Conservation (phyloP, 2,329 filamentous ascomycete species). For the Xylariaceae sp. region DNA sequence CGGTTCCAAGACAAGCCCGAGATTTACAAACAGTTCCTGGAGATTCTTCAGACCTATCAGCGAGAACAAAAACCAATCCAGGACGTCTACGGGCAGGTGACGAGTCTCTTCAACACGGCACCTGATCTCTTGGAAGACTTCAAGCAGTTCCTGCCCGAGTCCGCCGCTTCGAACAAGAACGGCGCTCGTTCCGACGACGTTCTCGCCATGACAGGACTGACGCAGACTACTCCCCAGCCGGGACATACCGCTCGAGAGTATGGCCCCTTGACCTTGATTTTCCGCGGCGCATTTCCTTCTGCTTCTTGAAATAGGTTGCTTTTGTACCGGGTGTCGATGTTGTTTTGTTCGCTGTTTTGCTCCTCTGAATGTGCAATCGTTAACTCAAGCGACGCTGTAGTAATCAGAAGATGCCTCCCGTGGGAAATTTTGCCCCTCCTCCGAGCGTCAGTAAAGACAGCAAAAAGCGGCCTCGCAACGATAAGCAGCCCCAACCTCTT, state of each 20-base stretch:
- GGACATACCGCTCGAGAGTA: conserved; percentile 46
- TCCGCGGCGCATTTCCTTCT: too few species aligned
- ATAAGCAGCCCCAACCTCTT: conserved; percentile 49
- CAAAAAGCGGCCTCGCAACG: conserved; percentile 75
- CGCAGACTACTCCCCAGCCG: conserved; percentile 52
- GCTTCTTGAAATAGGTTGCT: too few species aligned
- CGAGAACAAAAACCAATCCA: conserved; percentile 97
- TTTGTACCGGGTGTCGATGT: too few species aligned
- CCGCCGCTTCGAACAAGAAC: conserved; percentile 59
- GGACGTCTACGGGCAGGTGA: conserved; percentile 96
- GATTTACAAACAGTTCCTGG: conserved; percentile 98
- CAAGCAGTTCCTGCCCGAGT: conserved; percentile 96
- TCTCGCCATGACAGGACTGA: conserved; percentile 46
- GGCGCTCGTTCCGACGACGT: conserved; percentile 64
- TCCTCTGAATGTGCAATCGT: too few species aligned
- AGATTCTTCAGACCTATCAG: conserved; percentile 97
- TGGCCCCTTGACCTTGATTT: too few species aligned
- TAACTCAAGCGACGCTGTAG: too few species aligned
- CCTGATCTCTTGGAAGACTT: conserved; percentile 96
- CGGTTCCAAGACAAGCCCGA: conserved; percentile 95
- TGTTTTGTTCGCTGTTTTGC: too few species aligned
- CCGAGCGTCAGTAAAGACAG: conserved; percentile 79
- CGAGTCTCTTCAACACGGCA: conserved; percentile 85
- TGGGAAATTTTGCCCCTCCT: conserved; percentile 88
- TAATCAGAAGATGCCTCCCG: conserved; percentile 79